phyloP scores from a whole-genome alignment of 1,284 basidiomycete species.

The Leccinum proliferum region DNA sequence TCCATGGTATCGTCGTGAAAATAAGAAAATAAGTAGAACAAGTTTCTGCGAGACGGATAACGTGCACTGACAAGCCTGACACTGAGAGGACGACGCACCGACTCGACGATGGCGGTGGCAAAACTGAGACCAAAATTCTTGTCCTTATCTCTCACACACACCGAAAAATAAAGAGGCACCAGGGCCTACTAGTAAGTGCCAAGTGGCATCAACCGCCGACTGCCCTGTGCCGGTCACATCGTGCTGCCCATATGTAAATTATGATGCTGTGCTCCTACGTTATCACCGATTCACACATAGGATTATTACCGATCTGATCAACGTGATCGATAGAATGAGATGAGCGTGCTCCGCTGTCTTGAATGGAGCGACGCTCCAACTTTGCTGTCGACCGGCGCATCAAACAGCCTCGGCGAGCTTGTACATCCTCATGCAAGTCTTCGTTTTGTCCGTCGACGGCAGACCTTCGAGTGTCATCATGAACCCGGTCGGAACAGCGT shows the following conservation, averaged over 20 bases:
- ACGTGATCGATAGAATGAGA: too few species aligned
- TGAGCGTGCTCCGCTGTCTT: not conserved
- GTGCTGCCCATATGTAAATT: not conserved
- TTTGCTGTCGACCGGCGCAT: too few species aligned
- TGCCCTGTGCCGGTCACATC: not conserved
- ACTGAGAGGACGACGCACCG: too few species aligned
- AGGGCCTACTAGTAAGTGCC: not conserved
- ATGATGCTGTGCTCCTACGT: not conserved
- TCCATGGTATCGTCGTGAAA: conserved; percentile 47
- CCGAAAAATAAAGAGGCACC: not conserved
- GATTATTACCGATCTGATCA: not conserved
- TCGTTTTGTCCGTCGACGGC: conserved; percentile 97
- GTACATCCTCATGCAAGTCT: conserved; percentile 88
- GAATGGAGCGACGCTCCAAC: too few species aligned
- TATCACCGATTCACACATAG: not conserved
- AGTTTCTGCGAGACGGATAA: not conserved
- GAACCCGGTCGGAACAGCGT: conserved; percentile 73
- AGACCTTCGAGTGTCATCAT: conserved; percentile 97
- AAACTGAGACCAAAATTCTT: not conserved
- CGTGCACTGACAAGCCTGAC: not conserved
- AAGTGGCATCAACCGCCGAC: not conserved
- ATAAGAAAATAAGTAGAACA: conserved; percentile 6
- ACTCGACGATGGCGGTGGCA: too few species aligned
- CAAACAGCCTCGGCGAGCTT: conserved; percentile 38
- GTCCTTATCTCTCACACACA: not conserved